A percentile compares a stretch with the other conserved stretches of the same genome.
Evolutionary conservation across 2,329 filamentous ascomycete genomes (phyloP).

Genomic region (Ceratocystis huliohia): DNA sequence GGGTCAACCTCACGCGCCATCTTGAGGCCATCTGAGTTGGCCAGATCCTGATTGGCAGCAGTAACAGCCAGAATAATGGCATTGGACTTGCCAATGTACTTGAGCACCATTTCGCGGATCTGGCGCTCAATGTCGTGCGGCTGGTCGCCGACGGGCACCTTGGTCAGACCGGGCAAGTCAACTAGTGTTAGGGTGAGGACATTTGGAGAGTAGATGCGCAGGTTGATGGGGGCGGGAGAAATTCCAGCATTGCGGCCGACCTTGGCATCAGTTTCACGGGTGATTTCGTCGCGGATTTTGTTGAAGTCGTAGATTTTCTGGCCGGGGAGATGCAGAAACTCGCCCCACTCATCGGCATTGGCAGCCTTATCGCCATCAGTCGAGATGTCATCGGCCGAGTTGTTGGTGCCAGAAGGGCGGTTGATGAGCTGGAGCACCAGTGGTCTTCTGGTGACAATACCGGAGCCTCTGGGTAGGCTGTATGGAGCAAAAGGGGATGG

Average conservation of each 20-base stretch:
- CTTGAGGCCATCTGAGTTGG: slow-evolving; percentile 96
- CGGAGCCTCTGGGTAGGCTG: slow-evolving; percentile 90
- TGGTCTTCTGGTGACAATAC: slow-evolving; percentile 91
- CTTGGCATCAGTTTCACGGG: slow-evolving; percentile 90
- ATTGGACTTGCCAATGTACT: slow-evolving; percentile 97
- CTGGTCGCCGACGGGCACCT: slow-evolving; percentile 92
- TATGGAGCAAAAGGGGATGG: slow-evolving; percentile 24
- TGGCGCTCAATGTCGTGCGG: slow-evolving; percentile 93
- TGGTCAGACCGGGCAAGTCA: slow-evolving; percentile 90
- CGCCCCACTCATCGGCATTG: slow-evolving; percentile 93
- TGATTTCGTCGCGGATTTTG: slow-evolving; percentile 96
- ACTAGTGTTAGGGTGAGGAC: slow-evolving; percentile 94
- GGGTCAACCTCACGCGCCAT: slow-evolving; percentile 93
- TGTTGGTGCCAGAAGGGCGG: slow-evolving; percentile 62
- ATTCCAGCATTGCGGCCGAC: slow-evolving; percentile 94
- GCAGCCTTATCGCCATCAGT: slow-evolving; percentile 68
- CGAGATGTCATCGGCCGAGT: slow-evolving; percentile 52
- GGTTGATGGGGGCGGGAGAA: slow-evolving; percentile 90
- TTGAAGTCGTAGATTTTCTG: slow-evolving; percentile 98
- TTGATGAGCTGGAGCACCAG: slow-evolving; percentile 98
- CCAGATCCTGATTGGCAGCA: slow-evolving; percentile 91
- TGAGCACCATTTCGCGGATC: slow-evolving; percentile 95
- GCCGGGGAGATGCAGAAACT: slow-evolving; percentile 94
- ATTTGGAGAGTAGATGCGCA: slow-evolving; percentile 96
- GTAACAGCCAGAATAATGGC: slow-evolving; percentile 96